A percentile compares a stretch with the other conserved stretches of the same genome.
Conservation (phyloP, 805 yeast genomes). For the Huiozyma naganishii region DNA sequence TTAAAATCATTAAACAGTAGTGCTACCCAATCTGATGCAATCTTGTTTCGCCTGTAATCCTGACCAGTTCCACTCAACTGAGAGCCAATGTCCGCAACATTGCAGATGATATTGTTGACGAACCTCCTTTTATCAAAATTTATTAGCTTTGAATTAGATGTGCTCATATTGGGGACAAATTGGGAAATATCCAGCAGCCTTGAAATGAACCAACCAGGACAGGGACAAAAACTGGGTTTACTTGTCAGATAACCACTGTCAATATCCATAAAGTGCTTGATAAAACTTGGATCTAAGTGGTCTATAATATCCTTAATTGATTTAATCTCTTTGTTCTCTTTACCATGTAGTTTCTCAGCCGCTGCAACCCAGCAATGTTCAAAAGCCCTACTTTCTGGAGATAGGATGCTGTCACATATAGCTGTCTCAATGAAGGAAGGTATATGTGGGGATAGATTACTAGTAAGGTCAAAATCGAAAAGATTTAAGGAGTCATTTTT, state of each 20-base stretch:
- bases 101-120: slow-evolving; percentile 49
- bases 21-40: slow-evolving; percentile 8
- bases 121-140: slow-evolving; percentile 81
- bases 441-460: slow-evolving; percentile 37
- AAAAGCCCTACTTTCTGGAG: slow-evolving; percentile 71
- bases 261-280: slow-evolving; percentile 24
- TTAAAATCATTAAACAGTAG: slow-evolving; percentile 20
- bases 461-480: slow-evolving; percentile 28
- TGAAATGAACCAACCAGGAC: slow-evolving; percentile 86
- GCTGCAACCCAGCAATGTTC: slow-evolving; percentile 61
- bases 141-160: slow-evolving; percentile 50
- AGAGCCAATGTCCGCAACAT: slow-evolving; percentile 34
- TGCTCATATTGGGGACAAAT: slow-evolving; percentile 68
- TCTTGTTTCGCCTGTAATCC: neutral
- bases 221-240: slow-evolving; percentile 52
- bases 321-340: slow-evolving; percentile 14
- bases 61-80: neutral
- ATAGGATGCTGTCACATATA: slow-evolving; percentile 55
- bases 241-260: slow-evolving; percentile 26
- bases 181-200: slow-evolving; percentile 67
- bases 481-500: slow-evolving; percentile 52
- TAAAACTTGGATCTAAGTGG: slow-evolving; percentile 11
- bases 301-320: slow-evolving; percentile 20
- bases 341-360: slow-evolving; percentile 23
- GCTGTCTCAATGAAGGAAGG: slow-evolving; percentile 85